These are phyloP conservation scores for Eucalyptus microcorys DNA, from an alignment of 345 rosid genomes.

Conservation along the genomic window DNA sequence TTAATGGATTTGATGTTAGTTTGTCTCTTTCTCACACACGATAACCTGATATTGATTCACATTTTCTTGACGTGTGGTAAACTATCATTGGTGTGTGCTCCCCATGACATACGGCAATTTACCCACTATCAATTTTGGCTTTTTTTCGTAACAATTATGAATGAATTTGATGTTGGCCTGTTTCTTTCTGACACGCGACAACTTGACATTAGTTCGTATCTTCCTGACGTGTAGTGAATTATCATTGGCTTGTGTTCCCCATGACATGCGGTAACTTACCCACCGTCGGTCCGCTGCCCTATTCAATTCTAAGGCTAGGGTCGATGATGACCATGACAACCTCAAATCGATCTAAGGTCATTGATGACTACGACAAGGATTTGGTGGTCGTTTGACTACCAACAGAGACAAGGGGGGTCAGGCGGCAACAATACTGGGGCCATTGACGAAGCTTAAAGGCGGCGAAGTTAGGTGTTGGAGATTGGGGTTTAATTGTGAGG, in stretches of 20 bases:
- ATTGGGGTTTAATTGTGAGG: neutral
- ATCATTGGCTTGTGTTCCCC: neutral
- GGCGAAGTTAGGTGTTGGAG: neutral
- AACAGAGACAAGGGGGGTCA: neutral
- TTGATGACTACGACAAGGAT: neutral
- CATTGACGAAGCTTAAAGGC: neutral
- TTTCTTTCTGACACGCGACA: neutral
- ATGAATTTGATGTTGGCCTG: neutral
- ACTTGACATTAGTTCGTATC: accelerated
- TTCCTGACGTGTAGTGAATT: neutral
- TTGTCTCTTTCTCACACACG: accelerated
- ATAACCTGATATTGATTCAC: accelerated
- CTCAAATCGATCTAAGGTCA: neutral
- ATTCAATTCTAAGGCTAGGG: neutral
- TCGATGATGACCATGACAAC: neutral
- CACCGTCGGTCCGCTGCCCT: neutral
- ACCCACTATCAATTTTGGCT: no score
- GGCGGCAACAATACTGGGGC: neutral
- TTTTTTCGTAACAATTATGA: no score
- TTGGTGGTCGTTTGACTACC: neutral
- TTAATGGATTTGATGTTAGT: neutral
- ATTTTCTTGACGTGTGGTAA: neutral
- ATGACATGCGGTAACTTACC: neutral
- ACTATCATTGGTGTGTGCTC: no score
- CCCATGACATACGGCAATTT: no score